phyloP scores from a whole-genome alignment of 805 yeast species.

The Ogataea nitratoaversa region DNA sequence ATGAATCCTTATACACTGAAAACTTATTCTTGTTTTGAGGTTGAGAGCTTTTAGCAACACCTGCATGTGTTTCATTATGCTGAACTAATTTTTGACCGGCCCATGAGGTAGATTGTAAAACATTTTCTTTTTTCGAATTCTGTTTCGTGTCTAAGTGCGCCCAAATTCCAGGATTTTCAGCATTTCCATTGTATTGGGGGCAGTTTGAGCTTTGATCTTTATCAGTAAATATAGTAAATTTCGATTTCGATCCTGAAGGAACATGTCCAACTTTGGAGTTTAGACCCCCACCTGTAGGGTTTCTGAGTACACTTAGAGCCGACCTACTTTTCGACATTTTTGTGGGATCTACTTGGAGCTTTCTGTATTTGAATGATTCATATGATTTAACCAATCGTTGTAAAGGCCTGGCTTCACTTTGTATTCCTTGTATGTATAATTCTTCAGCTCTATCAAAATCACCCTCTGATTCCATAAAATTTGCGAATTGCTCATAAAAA shows the following conservation, averaged over 20 bases:
- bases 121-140: conserved; percentile 62
- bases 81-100: conserved; percentile 57
- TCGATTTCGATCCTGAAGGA: conserved; percentile 14
- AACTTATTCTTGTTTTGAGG: conserved; percentile 12
- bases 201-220: conserved; percentile 1
- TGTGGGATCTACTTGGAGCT: no score
- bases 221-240: conserved; percentile 20
- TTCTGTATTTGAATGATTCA: conserved; percentile 40
- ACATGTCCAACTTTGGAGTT: background rate
- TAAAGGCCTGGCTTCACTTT: conserved; percentile 61
- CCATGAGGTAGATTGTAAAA: conserved; percentile 52
- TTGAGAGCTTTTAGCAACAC: background rate
- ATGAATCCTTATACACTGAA: conserved; percentile 37
- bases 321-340: conserved; percentile 1
- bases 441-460: conserved; percentile 52
- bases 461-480: conserved; percentile 48
- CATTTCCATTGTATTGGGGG: no score
- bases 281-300: conserved; percentile 25
- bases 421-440: conserved; percentile 56
- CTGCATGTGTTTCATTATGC: conserved; percentile 8
- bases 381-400: conserved; percentile 40
- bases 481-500: conserved; percentile 78
- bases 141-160: conserved; percentile 46
- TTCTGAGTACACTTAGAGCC: conserved; percentile 9
- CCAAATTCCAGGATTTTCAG: conserved; percentile 33